Evolutionary conservation across 148 eudicot species (phyloP), one percentile per base, ranked within the genome.

Genomic region (Arbutus unedo): DNA sequence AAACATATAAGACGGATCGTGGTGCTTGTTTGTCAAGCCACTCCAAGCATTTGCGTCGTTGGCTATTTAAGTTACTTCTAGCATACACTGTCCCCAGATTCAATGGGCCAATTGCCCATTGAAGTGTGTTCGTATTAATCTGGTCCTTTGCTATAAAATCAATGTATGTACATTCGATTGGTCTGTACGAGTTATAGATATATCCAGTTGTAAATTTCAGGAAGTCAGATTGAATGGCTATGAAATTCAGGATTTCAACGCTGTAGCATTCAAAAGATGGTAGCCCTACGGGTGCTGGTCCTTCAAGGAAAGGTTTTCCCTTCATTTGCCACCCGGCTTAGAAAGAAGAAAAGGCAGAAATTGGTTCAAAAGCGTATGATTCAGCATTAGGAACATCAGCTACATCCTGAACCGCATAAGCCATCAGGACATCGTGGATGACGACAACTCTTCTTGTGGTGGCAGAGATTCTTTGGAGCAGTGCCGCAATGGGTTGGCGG

Each of bases 181-280:
- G 62, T 51, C 79, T 81, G 70, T 80, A 55, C 0, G 90, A 79
- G 82, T 86, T 89, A 62, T 84, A 81, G 2, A 89, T 76, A 23
- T 77, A 81, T 44, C 88, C 90, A 0, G 87, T 81, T 13, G 60
- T 62, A 31, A 81, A 81, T 15, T 81, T 68, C 4, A 44, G 2
- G 23, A 23, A 55, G 14, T 81, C 43, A 0, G 4, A 0, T 56
- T 85, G 85, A 49, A 67, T 23, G 1, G 0, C 83, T n/a, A 86
- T 4, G 23, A 82, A 83, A 8, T 76, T 19, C 13, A 1, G 14
- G 81, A n/a, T 18, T 84, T 87, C 0, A 83, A 60, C n/a, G 13
- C 84, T 81, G 45, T 76, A 72, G 25, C 90, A 74, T 10, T 75
- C 48, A 79, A 79, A 14, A 38, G n/a, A n/a, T n/a, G n/a, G n/a